These are phyloP conservation scores for Setaria viridis DNA, from an alignment of 202 grass and related monocot species.

Conservation along the genomic window DNA sequence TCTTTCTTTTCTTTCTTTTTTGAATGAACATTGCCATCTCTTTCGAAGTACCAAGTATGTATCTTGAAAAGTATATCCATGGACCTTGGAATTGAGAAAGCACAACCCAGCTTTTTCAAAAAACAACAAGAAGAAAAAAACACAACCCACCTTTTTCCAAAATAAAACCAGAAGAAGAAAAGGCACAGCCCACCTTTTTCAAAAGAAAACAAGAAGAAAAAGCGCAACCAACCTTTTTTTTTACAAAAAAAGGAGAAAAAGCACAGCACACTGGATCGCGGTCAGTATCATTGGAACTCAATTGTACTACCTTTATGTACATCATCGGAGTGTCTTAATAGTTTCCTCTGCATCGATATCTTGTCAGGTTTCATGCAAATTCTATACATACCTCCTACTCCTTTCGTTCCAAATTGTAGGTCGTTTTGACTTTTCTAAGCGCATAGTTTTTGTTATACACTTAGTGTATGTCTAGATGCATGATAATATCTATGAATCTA, in stretches of 20 bases:
- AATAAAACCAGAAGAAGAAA: neutral
- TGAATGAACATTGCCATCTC: no score
- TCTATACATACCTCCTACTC: no score
- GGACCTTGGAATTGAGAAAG: constrained; percentile 5
- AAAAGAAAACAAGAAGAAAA: neutral
- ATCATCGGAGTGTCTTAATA: neutral
- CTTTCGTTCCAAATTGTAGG: no score
- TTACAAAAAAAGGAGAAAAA: neutral
- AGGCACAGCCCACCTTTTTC: neutral
- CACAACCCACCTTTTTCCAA: no score
- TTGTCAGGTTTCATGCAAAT: constrained; percentile 5
- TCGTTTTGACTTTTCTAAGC: no score
- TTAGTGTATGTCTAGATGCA: no score
- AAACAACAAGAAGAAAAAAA: neutral
- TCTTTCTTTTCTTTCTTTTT: no score
- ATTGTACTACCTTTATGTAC: neutral
- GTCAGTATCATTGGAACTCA: neutral
- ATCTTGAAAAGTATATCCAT: neutral
- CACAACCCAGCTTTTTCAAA: no score
- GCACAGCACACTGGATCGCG: neutral
- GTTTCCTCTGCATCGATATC: constrained; percentile 21
- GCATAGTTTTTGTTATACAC: no score
- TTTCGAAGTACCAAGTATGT: no score
- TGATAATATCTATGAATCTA: no score
- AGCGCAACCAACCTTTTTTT: no score